A percentile compares a stretch with the other conserved stretches of the same genome.
Evolutionary conservation across 2,329 filamentous ascomycete species (phyloP).

Genomic region (Colletotrichum gloeosporioides): DNA sequence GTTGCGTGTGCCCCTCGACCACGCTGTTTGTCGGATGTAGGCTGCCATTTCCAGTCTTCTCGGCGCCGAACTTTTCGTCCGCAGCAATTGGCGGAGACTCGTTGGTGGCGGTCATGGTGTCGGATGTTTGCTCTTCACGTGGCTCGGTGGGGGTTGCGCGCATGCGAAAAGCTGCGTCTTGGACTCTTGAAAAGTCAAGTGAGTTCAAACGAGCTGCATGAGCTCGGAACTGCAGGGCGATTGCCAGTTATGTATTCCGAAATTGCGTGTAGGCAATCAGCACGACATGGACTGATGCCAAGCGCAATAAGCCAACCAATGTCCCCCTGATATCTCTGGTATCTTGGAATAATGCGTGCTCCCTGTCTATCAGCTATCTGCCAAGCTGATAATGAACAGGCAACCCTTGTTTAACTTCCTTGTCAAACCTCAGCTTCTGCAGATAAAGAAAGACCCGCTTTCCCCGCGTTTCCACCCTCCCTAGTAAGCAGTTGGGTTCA

Average conservation of each 20-base stretch:
- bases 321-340: neutral
- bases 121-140: neutral
- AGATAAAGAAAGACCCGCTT: neutral
- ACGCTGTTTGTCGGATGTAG: neutral
- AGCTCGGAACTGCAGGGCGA: neutral
- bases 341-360: neutral
- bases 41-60: neutral
- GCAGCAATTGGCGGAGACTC: neutral
- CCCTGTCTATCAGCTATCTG: neutral
- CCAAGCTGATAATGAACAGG: neutral
- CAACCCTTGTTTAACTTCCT: neutral
- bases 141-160: neutral
- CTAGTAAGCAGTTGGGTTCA: neutral
- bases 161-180: neutral
- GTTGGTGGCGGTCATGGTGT: neutral
- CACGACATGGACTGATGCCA: neutral
- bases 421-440: neutral
- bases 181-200: neutral
- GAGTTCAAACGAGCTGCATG: neutral
- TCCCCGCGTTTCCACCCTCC: neutral
- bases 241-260: neutral
- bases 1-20: neutral
- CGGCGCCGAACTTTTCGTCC: neutral
- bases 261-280: neutral
- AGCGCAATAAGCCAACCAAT: neutral